phyloP scores from a whole-genome alignment of 768 basidiomycete genomes.

The Leccinum sublutescens region DNA sequence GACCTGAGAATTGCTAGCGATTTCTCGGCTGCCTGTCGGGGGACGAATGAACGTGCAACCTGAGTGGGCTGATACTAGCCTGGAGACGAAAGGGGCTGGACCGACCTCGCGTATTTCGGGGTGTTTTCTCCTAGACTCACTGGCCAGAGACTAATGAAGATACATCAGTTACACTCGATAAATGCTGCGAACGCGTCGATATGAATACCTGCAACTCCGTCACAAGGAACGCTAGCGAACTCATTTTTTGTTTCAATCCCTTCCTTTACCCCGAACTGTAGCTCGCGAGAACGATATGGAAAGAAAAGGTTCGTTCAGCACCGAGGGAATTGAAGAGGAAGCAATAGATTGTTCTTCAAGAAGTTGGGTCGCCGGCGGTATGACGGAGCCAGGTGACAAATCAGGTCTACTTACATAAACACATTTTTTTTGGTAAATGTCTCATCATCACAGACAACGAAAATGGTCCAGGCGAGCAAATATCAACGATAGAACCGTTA shows the following conservation, averaged over 20 bases:
- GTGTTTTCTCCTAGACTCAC: slow-evolving; percentile 85
- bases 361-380: too few species aligned
- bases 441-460: too few species aligned
- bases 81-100: neutral
- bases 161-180: slow-evolving; percentile 2
- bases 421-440: too few species aligned
- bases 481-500: too few species aligned
- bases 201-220: slow-evolving; percentile 66
- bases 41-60: neutral
- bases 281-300: neutral
- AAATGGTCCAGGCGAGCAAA: too few species aligned
- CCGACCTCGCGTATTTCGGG: slow-evolving; percentile 91
- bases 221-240: slow-evolving; percentile 65
- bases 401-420: too few species aligned
- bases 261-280: neutral
- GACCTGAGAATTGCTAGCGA: slow-evolving; percentile 75
- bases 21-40: slow-evolving; percentile 78
- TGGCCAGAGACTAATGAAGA: slow-evolving; percentile 68
- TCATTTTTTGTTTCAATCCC: slow-evolving; percentile 40
- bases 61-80: slow-evolving; percentile 4
- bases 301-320: neutral
- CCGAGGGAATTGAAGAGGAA: neutral
- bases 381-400: too few species aligned
- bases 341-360: neutral
- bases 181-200: neutral